A percentile compares a stretch with the other conserved stretches of the same genome.
Conservation (phyloP, 441 rosid species). For the Lepidium campestre region DNA sequence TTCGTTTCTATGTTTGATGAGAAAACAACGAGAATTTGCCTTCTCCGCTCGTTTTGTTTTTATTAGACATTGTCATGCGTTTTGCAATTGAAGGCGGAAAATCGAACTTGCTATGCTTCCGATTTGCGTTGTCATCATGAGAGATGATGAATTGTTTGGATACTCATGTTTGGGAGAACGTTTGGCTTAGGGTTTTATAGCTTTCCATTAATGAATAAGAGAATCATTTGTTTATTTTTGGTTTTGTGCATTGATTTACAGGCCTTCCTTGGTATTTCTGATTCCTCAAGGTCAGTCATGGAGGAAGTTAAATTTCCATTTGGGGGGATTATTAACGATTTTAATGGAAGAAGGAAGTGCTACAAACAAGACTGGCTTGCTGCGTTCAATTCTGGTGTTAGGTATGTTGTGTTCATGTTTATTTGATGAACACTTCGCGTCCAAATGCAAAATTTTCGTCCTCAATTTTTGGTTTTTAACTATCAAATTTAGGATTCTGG, state of each 20-base stretch:
- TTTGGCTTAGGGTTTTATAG: not conserved
- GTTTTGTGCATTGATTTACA: not conserved
- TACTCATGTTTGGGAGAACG: not conserved
- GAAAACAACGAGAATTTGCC: too few relatives aligned
- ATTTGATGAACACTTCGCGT: not conserved
- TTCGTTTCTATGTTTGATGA: too few relatives aligned
- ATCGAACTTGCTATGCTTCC: too few relatives aligned
- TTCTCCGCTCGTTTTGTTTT: not conserved
- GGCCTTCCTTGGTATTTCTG: constrained; percentile 10
- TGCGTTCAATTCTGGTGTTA: constrained; percentile 49
- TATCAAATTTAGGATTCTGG: constrained; percentile 49
- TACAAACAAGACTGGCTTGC: constrained; percentile 74
- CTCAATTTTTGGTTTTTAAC: not conserved
- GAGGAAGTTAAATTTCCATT: constrained; percentile 44
- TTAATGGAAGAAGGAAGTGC: constrained; percentile 58
- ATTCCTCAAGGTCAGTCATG: constrained; percentile 38
- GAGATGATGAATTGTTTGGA: not conserved
- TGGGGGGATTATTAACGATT: constrained; percentile 58
- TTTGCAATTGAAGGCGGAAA: too few relatives aligned
- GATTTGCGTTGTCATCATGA: not conserved
- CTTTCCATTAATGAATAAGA: not conserved
- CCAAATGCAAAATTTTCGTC: not conserved
- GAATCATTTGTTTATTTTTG: not conserved
- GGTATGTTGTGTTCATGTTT: constrained; percentile 28
- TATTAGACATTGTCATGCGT: not conserved